phyloP scores from a whole-genome alignment of 2,329 filamentous ascomycete species.

The Aspergillus awamori region DNA sequence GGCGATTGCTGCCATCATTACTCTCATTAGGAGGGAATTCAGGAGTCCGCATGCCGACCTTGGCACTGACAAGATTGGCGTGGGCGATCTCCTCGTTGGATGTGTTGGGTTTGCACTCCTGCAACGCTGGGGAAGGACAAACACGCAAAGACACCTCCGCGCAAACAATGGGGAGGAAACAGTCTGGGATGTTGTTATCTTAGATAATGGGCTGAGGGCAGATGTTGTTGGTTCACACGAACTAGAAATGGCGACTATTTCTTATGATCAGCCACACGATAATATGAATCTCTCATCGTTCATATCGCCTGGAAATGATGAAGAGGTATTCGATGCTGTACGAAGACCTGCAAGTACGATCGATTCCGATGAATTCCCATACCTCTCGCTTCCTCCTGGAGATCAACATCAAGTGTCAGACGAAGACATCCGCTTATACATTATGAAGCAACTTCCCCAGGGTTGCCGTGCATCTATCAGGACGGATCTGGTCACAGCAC shows the following conservation, averaged over 20 bases:
- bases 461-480: conserved; percentile 48
- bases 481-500: conserved; percentile 47
- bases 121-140: conserved; percentile 50
- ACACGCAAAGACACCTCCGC: conserved; percentile 45
- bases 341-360: conserved; percentile 35
- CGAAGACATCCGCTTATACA: conserved; percentile 52
- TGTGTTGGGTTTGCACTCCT: conserved; percentile 50
- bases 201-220: conserved; percentile 50
- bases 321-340: conserved; percentile 44
- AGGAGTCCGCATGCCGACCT: conserved; percentile 37
- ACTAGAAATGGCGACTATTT: conserved; percentile 33
- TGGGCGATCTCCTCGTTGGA: conserved; percentile 49
- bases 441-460: conserved; percentile 47
- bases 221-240: conserved; percentile 50
- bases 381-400: conserved; percentile 38
- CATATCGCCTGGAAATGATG: conserved; percentile 39
- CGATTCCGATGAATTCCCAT: conserved; percentile 29
- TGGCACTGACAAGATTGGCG: conserved; percentile 43
- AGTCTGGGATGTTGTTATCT: conserved; percentile 53
- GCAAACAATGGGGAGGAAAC: conserved; percentile 47
- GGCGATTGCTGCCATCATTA: conserved; percentile 52
- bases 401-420: conserved; percentile 45
- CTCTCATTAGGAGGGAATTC: conserved; percentile 50
- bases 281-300: conserved; percentile 58
- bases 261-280: conserved; percentile 50